Conservation (phyloP, 306 rosid genomes). For the Quercus dentata region DNA sequence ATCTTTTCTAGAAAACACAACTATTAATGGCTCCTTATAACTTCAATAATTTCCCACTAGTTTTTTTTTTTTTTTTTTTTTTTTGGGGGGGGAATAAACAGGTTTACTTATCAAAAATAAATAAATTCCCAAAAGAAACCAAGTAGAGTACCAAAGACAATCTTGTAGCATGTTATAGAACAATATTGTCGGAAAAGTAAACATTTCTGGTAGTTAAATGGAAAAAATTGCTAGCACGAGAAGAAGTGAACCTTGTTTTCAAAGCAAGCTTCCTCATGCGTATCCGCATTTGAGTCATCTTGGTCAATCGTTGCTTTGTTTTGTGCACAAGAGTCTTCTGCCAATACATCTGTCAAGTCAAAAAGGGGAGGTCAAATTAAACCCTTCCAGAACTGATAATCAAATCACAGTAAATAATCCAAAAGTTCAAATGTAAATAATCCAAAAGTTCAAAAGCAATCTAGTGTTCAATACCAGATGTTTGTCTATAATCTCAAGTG, state of each 20-base stretch:
- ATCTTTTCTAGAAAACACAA: not conserved
- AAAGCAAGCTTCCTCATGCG: constrained; percentile 91
- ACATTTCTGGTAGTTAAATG: not conserved
- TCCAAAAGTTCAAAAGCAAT: not conserved
- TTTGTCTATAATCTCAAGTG: constrained; percentile 83
- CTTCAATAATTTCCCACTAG: not conserved
- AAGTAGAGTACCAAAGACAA: not conserved
- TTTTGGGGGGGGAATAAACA: too few relatives aligned
- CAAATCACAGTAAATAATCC: not conserved
- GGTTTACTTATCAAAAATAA: too few relatives aligned
- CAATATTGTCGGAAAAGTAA: not conserved
- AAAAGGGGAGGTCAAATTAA: constrained; percentile 14
- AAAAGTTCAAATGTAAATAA: not conserved
- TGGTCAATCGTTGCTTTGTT: constrained; percentile 83
- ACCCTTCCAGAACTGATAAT: not conserved
- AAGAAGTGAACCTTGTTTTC: constrained; percentile 64
- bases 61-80: too few relatives aligned
- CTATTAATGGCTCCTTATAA: not conserved
- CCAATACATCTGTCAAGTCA: constrained; percentile 72
- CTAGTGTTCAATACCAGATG: constrained; percentile 59
- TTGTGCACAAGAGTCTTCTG: constrained; percentile 91
- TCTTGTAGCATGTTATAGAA: not conserved
- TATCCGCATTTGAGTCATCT: constrained; percentile 96
- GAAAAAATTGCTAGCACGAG: not conserved
- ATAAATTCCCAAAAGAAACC: not conserved